These are phyloP conservation scores for Wickerhamiella slavikovae DNA, from an alignment of 805 yeast species.

Conservation along the genomic window DNA sequence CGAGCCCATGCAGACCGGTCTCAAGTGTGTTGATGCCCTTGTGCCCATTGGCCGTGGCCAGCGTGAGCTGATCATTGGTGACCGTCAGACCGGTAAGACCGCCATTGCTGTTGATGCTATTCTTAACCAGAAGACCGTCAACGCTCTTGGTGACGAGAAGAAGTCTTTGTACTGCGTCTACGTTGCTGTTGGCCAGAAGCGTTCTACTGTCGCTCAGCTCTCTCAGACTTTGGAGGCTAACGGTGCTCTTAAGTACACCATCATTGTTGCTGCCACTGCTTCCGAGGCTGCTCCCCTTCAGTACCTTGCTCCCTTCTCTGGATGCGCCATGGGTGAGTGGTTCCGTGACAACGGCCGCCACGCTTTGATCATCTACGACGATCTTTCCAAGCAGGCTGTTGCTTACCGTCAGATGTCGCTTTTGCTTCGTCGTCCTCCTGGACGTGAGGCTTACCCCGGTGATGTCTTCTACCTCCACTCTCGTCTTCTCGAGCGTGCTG, in stretches of 20 bases:
- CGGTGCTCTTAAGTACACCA: slow-evolving; percentile 94
- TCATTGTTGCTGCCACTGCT: slow-evolving; percentile 98
- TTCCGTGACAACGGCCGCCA: slow-evolving; percentile 99
- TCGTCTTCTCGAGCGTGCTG: slow-evolving; percentile 91
- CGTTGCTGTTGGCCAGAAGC: slow-evolving; percentile 99
- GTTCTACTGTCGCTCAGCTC: slow-evolving; percentile 99
- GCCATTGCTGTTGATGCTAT: slow-evolving; percentile 98
- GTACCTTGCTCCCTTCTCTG: slow-evolving; percentile 99
- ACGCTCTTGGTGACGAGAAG: slow-evolving; percentile 80
- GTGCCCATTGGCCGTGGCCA: slow-evolving; percentile 99
- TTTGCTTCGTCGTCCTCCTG: slow-evolving; percentile 92
- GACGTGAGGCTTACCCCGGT: slow-evolving; percentile 95
- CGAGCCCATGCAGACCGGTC: slow-evolving; percentile 99
- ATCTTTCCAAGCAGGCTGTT: slow-evolving; percentile 97
- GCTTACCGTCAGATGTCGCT: slow-evolving; percentile 99
- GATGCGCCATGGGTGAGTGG: slow-evolving; percentile 99
- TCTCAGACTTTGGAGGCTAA: slow-evolving; percentile 97
- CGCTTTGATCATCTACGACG: slow-evolving; percentile 92
- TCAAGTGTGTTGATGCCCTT: slow-evolving; percentile 95
- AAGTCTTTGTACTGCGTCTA: slow-evolving; percentile 99
- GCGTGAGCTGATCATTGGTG: slow-evolving; percentile 99
- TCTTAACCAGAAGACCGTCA: slow-evolving; percentile 98
- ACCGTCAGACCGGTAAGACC: slow-evolving; percentile 99
- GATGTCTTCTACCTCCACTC: slow-evolving; percentile 92
- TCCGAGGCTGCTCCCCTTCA: slow-evolving; percentile 99